These are phyloP conservation scores for Acer saccharum DNA, from an alignment of 345 rosid genomes.

Conservation along the genomic window DNA sequence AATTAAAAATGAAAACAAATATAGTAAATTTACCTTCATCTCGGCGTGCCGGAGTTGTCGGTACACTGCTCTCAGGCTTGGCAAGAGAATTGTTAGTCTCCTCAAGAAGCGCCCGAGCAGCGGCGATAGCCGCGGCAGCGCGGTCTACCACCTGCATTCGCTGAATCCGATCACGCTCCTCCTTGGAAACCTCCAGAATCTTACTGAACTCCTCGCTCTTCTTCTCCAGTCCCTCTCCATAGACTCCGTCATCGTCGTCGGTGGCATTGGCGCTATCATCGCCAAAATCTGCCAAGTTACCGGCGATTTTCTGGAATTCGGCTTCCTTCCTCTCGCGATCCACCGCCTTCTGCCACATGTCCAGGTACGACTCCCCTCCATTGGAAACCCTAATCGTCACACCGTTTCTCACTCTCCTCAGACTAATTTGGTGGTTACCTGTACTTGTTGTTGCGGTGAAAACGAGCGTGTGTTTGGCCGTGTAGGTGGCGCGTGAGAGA, in stretches of 20 bases:
- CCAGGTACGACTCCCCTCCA: conserved; percentile 63
- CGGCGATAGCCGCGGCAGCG: conserved; percentile 80
- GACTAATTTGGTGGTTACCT: background rate
- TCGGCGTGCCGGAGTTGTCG: background rate
- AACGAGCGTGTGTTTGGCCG: background rate
- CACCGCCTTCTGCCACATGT: conserved; percentile 82
- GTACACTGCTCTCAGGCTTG: conserved; percentile 1
- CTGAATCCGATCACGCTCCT: conserved; percentile 84
- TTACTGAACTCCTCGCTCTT: conserved; percentile 75
- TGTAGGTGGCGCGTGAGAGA: conserved; percentile 35
- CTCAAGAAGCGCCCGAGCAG: conserved; percentile 61
- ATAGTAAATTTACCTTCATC: conserved; percentile 24
- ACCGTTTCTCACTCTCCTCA: conserved; percentile 19
- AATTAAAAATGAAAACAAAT: background rate
- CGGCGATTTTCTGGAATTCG: conserved; percentile 60
- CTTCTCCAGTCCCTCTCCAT: conserved; percentile 49
- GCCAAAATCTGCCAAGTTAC: conserved; percentile 9
- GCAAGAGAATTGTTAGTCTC: conserved; percentile 28
- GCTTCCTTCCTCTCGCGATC: conserved; percentile 69
- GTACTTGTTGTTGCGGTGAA: background rate
- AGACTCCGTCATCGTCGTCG: background rate
- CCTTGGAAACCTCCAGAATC: conserved; percentile 64
- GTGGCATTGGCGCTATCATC: background rate
- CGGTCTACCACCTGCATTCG: conserved; percentile 85
- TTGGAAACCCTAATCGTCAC: conserved; percentile 41